These are phyloP conservation scores for Stachybotrys elegans DNA, from an alignment of 2,329 filamentous ascomycete genomes.

Conservation along the genomic window DNA sequence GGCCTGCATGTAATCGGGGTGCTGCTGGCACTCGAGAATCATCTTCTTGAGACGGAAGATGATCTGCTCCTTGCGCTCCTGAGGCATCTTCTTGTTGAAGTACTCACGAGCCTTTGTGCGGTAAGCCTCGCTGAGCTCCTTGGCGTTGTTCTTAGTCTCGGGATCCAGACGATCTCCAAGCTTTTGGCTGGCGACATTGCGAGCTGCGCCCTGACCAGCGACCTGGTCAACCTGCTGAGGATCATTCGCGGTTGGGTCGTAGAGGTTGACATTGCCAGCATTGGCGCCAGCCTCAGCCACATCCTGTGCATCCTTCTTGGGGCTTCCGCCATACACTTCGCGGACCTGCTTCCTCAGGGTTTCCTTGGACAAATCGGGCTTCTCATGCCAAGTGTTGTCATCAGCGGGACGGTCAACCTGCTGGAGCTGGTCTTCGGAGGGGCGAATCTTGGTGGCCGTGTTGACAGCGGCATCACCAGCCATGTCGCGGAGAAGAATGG, in stretches of 20 bases:
- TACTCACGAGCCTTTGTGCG: constrained; percentile 62
- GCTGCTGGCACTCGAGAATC: constrained; percentile 92
- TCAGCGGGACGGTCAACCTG: constrained; percentile 80
- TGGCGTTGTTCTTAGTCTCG: constrained; percentile 50
- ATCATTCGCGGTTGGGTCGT: constrained; percentile 45
- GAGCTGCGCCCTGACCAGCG: constrained; percentile 25
- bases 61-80: constrained; percentile 88
- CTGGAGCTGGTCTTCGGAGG: constrained; percentile 67
- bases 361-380: constrained; percentile 68
- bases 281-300: constrained; percentile 53
- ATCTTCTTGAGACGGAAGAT: constrained; percentile 96
- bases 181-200: constrained; percentile 48
- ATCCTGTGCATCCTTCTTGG: constrained; percentile 55
- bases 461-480: constrained; percentile 83
- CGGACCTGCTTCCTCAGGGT: constrained; percentile 65
- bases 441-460: constrained; percentile 69
- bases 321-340: constrained; percentile 50
- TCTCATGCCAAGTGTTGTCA: constrained; percentile 92
- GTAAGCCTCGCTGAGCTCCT: constrained; percentile 37
- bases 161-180: constrained; percentile 60
- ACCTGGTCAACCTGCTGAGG: constrained; percentile 45
- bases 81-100: constrained; percentile 77
- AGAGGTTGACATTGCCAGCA: constrained; percentile 46
- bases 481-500: constrained; percentile 80
- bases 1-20: constrained; percentile 89